A percentile compares a stretch with the other conserved stretches of the same genome.
phyloP scores from a whole-genome alignment of 768 basidiomycete genomes.

The Thelephora aurantiotincta region DNA sequence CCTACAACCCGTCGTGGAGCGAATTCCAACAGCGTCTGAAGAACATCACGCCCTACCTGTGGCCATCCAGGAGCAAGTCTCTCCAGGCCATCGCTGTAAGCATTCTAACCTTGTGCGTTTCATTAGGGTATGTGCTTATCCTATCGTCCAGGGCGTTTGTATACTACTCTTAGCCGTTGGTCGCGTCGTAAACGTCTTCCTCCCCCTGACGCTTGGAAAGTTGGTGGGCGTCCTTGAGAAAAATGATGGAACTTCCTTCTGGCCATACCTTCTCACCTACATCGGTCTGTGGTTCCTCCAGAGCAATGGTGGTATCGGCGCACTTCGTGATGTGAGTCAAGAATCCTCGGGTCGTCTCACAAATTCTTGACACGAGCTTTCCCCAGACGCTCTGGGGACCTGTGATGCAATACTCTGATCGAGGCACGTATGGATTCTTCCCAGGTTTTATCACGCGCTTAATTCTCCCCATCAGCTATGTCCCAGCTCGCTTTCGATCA shows the following conservation, averaged over 20 bases:
- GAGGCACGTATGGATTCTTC: constrained; percentile 24
- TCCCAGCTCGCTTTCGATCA: constrained; percentile 77
- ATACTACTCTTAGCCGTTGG: constrained; percentile 56
- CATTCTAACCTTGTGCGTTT: constrained; percentile 7
- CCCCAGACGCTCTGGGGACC: constrained; percentile 64
- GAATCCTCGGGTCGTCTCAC: neutral
- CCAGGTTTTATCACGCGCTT: neutral
- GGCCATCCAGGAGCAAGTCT: constrained; percentile 54
- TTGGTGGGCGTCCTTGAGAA: constrained; percentile 46
- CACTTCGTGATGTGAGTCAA: constrained; percentile 30
- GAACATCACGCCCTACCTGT: constrained; percentile 66
- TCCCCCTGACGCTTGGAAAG: constrained; percentile 59
- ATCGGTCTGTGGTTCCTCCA: constrained; percentile 59
- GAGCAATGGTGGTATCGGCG: constrained; percentile 62
- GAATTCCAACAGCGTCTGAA: constrained; percentile 54
- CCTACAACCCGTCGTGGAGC: constrained; percentile 53
- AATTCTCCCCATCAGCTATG: constrained; percentile 43
- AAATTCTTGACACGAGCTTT: neutral
- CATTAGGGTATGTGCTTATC: neutral
- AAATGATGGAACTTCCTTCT: constrained; percentile 33
- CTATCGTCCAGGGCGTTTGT: constrained; percentile 38
- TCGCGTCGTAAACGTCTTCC: constrained; percentile 58
- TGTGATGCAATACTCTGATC: constrained; percentile 81
- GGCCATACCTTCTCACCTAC: constrained; percentile 59
- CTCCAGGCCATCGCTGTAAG: constrained; percentile 61